Conservation (phyloP, 2,329 filamentous ascomycete genomes). For the Talaromyces sp. region DNA sequence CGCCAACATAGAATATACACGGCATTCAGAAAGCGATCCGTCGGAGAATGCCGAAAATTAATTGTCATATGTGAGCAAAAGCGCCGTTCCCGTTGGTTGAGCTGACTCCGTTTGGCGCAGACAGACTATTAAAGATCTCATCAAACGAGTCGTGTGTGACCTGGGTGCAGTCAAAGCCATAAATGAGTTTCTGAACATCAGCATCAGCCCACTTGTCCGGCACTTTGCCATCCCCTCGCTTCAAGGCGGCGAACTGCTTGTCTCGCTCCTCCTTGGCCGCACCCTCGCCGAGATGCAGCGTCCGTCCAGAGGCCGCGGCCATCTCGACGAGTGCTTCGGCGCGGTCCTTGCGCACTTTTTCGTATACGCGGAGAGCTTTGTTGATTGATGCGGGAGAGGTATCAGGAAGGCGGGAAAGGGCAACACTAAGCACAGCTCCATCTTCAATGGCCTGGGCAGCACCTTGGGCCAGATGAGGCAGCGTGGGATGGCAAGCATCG, state of each 20-base stretch:
- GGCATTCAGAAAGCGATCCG: background rate
- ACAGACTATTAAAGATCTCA: constrained; percentile 33
- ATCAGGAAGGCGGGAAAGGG: constrained; percentile 46
- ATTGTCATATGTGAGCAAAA: background rate
- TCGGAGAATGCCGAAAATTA: background rate
- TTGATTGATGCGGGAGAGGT: constrained; percentile 43
- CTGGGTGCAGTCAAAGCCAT: constrained; percentile 57
- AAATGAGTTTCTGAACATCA: constrained; percentile 63
- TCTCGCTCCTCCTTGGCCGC: constrained; percentile 56
- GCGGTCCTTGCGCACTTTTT: constrained; percentile 51
- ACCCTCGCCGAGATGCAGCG: constrained; percentile 53
- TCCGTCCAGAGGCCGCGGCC: constrained; percentile 50
- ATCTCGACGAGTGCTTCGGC: constrained; percentile 54
- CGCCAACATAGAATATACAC: too few species aligned
- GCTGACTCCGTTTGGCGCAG: background rate
- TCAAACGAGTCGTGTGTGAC: constrained; percentile 51
- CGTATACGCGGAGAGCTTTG: constrained; percentile 52
- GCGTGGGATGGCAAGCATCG: constrained; percentile 60
- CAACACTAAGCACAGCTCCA: constrained; percentile 43
- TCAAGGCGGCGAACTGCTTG: constrained; percentile 50
- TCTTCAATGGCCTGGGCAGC: constrained; percentile 66
- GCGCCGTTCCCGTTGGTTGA: background rate
- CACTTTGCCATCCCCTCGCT: constrained; percentile 42
- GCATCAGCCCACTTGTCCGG: constrained; percentile 66
- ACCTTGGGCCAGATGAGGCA: constrained; percentile 62